A percentile compares a stretch with the other conserved stretches of the same genome.
phyloP scores from a whole-genome alignment of 2,329 filamentous ascomycete species.

The Aspergillus brasiliensis region DNA sequence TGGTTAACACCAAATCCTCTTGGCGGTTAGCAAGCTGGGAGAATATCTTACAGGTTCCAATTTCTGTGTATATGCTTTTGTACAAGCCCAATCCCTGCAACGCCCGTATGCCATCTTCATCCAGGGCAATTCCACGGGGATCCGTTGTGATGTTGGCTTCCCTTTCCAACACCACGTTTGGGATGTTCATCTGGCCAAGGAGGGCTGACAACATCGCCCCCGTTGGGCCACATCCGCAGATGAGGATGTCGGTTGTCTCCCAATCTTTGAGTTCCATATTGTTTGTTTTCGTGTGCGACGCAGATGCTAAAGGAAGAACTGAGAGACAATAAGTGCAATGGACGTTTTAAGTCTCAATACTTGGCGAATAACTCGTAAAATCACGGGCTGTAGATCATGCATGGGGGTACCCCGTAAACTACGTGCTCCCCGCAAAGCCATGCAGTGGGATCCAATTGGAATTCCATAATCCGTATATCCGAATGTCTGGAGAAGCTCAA shows the following conservation, averaged over 20 bases:
- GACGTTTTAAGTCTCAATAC: not conserved
- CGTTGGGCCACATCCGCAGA: conserved; percentile 38
- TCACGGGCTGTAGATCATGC: not conserved
- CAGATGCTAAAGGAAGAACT: not conserved
- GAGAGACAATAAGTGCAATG: not conserved
- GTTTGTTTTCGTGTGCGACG: not conserved
- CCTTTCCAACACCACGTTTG: conserved; percentile 33
- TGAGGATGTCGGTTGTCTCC: conserved; percentile 32
- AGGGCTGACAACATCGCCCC: conserved; percentile 34
- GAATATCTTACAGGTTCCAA: conserved; percentile 26
- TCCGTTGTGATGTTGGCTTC: conserved; percentile 34
- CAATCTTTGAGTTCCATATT: not conserved
- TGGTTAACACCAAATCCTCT: not conserved
- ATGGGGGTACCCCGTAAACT: not conserved
- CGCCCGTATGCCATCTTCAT: conserved; percentile 36
- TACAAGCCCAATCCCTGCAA: conserved; percentile 35
- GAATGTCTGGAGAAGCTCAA: not conserved
- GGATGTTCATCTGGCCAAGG: conserved; percentile 25
- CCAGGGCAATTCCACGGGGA: conserved; percentile 36
- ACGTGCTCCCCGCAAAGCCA: not conserved
- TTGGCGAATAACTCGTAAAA: not conserved
- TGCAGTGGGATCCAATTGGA: not conserved
- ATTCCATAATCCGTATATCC: not conserved
- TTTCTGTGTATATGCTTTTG: conserved; percentile 27
- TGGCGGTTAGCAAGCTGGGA: not conserved